These are phyloP conservation scores for Ophiocordyceps camponoti-rufipedis DNA, from an alignment of 2,329 filamentous ascomycete species.

Conservation along the genomic window DNA sequence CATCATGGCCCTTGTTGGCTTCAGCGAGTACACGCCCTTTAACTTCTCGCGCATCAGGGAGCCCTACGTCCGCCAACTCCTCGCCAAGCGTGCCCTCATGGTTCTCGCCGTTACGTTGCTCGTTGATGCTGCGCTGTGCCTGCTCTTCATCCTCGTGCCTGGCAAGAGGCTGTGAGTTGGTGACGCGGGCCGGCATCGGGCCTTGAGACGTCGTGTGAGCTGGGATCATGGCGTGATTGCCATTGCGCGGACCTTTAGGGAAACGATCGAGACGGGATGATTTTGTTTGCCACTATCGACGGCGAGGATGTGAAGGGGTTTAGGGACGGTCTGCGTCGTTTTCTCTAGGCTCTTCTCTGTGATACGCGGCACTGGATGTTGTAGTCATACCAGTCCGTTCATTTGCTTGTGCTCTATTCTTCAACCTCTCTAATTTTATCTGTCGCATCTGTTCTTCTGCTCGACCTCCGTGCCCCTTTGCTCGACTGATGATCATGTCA, in stretches of 20 bases:
- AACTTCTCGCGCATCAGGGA: conserved; percentile 77
- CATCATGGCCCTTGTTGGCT: conserved; percentile 69
- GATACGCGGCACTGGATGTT: neutral
- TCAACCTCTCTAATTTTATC: neutral
- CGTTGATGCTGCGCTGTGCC: conserved; percentile 63
- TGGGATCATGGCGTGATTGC: no score
- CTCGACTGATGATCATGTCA: no score
- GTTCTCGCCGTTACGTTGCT: conserved; percentile 59
- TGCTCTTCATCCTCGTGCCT: conserved; percentile 88
- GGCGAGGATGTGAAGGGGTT: neutral
- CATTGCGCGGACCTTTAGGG: no score
- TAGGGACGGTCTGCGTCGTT: neutral
- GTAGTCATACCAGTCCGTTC: neutral
- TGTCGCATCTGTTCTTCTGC: neutral
- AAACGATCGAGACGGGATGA: no score
- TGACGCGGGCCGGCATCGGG: neutral
- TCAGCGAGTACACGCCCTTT: conserved; percentile 93
- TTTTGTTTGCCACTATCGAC: neutral
- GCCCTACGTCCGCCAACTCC: conserved; percentile 72
- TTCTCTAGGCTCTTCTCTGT: neutral
- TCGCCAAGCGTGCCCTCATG: conserved; percentile 69
- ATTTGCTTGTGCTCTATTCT: conserved; percentile 5
- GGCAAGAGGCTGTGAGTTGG: conserved; percentile 52
- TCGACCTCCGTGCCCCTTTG: neutral
- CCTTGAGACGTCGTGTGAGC: neutral